Conservation (phyloP, 768 basidiomycete species). For the Agaricus subrufescens region DNA sequence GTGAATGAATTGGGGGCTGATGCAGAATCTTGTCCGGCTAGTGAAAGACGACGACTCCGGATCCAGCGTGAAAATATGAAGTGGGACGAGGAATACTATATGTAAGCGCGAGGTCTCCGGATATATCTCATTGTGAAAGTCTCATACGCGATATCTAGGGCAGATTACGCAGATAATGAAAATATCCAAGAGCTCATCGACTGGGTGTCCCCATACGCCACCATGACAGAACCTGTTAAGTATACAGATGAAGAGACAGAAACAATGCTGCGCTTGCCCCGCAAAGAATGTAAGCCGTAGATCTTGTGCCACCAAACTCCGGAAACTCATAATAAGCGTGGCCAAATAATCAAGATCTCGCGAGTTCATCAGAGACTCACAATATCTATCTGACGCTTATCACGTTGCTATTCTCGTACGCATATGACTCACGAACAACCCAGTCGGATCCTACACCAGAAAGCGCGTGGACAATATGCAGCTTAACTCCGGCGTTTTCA, state of each 20-base stretch:
- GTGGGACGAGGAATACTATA: conserved; percentile 83
- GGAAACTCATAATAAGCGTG: neutral
- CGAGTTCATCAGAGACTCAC: conserved; percentile 50
- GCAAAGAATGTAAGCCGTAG: conserved; percentile 45
- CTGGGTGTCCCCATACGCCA: conserved; percentile 58
- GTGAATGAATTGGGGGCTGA: conserved; percentile 72
- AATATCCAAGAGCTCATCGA: conserved; percentile 65
- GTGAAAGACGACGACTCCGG: conserved; percentile 51
- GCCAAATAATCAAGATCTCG: conserved; percentile 45
- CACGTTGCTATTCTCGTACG: conserved; percentile 72
- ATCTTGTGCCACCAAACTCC: neutral
- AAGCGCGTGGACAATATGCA: conserved; percentile 82
- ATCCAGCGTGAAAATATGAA: conserved; percentile 65
- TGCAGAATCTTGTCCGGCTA: conserved; percentile 49
- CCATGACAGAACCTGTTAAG: conserved; percentile 29
- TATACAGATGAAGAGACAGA: conserved; percentile 74
- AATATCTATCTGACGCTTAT: conserved; percentile 65
- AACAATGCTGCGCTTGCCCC: conserved; percentile 54
- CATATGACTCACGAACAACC: conserved; percentile 76
- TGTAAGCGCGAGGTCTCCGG: conserved; percentile 35
- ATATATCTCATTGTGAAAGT: neutral
- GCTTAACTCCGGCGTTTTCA: conserved; percentile 73
- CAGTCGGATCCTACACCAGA: conserved; percentile 80
- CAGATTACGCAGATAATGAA: conserved; percentile 75
- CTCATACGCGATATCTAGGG: conserved; percentile 39